These are phyloP conservation scores for Solanum dulcamara DNA, from an alignment of 257 asterid species.

Conservation along the genomic window DNA sequence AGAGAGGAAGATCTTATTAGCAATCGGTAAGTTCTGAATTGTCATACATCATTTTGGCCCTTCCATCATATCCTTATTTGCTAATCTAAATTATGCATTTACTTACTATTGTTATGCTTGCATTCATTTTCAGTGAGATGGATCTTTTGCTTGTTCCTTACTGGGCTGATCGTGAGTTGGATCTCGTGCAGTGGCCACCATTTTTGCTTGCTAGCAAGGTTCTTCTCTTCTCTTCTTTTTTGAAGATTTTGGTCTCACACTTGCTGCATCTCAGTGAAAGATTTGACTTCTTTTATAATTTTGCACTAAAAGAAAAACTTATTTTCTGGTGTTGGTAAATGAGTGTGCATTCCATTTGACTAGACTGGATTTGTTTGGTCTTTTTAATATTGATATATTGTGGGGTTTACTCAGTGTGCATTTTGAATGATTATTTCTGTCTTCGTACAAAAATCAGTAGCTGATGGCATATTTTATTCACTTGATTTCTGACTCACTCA, in stretches of 20 bases:
- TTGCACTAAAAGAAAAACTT: neutral
- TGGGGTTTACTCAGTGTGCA: neutral
- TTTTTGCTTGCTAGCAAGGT: constrained; percentile 99
- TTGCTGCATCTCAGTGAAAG: neutral
- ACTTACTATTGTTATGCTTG: constrained; percentile 7
- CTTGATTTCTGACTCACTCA: neutral
- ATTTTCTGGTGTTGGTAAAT: neutral
- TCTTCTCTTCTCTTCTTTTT: neutral
- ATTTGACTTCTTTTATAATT: neutral
- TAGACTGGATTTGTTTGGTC: neutral
- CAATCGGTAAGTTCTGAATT: constrained; percentile 40
- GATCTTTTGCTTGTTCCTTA: constrained; percentile 97
- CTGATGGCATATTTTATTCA: neutral
- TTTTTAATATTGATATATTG: neutral
- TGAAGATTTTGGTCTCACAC: neutral
- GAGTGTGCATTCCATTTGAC: neutral
- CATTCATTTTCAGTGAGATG: constrained; percentile 67
- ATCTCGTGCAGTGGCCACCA: constrained; percentile 95
- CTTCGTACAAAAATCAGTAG: neutral
- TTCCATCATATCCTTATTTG: neutral
- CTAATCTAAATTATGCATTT: neutral
- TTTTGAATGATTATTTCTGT: neutral
- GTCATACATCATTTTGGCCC: neutral
- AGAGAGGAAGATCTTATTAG: constrained; percentile 98
- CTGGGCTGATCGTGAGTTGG: constrained; percentile 97